Percentiles rank a stretch among this genome's conserved stretches.
Conservation (phyloP, 495 filamentous ascomycete species). For the Aspergillus saccharolyticus region DNA sequence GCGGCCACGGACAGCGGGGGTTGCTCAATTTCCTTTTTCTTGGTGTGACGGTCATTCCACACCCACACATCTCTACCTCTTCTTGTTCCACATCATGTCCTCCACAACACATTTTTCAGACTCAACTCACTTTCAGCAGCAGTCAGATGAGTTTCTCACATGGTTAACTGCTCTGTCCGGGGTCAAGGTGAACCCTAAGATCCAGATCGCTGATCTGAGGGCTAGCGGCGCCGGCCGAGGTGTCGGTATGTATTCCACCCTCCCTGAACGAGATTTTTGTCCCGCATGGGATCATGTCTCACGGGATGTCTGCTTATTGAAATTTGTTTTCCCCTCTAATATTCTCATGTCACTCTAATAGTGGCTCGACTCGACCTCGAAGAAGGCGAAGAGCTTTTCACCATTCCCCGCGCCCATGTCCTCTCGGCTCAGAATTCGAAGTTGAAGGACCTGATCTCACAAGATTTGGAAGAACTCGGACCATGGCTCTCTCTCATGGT, state of each 20-base stretch:
- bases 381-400: conserved; percentile 62
- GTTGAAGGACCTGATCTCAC: conserved; percentile 38
- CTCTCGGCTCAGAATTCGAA: conserved; percentile 50
- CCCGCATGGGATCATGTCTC: conserved; percentile 19
- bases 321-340: conserved; percentile 24
- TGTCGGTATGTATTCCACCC: conserved; percentile 46
- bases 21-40: conserved; percentile 12
- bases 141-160: conserved; percentile 46
- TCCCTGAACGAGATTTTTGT: conserved; percentile 15
- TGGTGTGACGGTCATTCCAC: conserved; percentile 7
- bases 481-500: conserved; percentile 67
- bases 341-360: conserved; percentile 20
- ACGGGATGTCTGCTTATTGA: conserved; percentile 10
- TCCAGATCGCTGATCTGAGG: conserved; percentile 51
- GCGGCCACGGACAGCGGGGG: neutral
- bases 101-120: conserved; percentile 36
- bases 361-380: conserved; percentile 54
- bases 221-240: conserved; percentile 51
- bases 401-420: conserved; percentile 52
- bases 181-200: conserved; percentile 50
- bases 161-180: conserved; percentile 51
- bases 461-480: conserved; percentile 40
- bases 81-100: conserved; percentile 29
- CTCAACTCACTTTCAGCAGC: conserved; percentile 39
- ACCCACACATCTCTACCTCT: conserved; percentile 13